Conservation (phyloP, 495 filamentous ascomycete species). For the Entonaema liquescens region DNA sequence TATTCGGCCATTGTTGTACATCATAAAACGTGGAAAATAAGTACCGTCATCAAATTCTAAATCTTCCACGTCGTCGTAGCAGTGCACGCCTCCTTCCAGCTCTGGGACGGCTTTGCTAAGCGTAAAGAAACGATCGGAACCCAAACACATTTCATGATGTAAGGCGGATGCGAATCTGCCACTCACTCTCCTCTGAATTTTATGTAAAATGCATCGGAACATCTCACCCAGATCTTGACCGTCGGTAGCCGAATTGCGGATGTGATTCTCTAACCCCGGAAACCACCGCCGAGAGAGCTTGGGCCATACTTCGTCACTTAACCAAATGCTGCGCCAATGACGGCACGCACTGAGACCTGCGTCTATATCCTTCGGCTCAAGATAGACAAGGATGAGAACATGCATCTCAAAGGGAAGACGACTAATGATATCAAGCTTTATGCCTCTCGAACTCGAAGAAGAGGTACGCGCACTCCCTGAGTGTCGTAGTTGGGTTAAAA, state of each 20-base stretch:
- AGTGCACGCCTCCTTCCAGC: conserved; percentile 42
- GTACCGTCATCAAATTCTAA: conserved; percentile 25
- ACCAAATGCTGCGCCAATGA: conserved; percentile 37
- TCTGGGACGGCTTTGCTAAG: conserved; percentile 36
- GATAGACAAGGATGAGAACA: conserved; percentile 31
- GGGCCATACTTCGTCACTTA: conserved; percentile 47
- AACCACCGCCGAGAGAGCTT: conserved; percentile 41
- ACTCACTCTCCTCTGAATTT: conserved; percentile 32
- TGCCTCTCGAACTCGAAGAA: not conserved
- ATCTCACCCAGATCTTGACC: conserved; percentile 31
- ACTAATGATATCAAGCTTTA: conserved; percentile 33
- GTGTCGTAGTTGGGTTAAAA: conserved; percentile 24
- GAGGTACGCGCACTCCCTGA: not conserved
- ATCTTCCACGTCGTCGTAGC: conserved; percentile 38
- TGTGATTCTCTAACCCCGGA: conserved; percentile 36
- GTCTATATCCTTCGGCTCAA: conserved; percentile 39
- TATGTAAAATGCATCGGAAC: conserved; percentile 37
- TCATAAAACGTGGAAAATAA: conserved; percentile 43
- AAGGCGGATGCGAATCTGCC: conserved; percentile 41
- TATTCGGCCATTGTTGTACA: conserved; percentile 41
- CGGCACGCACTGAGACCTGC: conserved; percentile 35
- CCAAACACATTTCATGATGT: conserved; percentile 39
- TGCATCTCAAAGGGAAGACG: conserved; percentile 46
- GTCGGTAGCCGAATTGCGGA: conserved; percentile 19
- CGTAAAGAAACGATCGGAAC: conserved; percentile 40